Conservation (phyloP, 768 basidiomycete species). For the Gelatoporia subvermispora region DNA sequence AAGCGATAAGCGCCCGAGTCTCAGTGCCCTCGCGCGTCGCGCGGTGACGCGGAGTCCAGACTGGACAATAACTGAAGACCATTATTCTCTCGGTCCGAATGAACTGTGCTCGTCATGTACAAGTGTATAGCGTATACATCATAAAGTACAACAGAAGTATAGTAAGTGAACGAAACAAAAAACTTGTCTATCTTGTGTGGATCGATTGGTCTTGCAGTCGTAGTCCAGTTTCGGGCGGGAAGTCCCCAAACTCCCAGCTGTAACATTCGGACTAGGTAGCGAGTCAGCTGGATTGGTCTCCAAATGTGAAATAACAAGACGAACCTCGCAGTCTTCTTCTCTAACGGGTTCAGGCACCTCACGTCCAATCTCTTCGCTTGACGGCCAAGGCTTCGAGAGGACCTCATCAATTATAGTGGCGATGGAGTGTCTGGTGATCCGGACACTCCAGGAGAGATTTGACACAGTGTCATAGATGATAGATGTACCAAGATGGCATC, state of each 20-base stretch:
- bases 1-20: too few species aligned
- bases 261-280: conserved; percentile 44
- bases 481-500: conserved; percentile 81
- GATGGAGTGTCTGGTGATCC: conserved; percentile 78
- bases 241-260: conserved; percentile 66
- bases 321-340: conserved; percentile 70
- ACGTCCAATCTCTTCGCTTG: conserved; percentile 53
- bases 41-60: too few species aligned
- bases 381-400: conserved; percentile 65
- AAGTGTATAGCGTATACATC: too few species aligned
- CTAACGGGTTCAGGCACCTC: conserved; percentile 52
- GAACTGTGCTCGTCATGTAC: too few species aligned
- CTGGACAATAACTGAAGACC: too few species aligned
- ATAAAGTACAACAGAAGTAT: too few species aligned
- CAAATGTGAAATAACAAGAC: conserved; percentile 20
- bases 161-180: too few species aligned
- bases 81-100: too few species aligned
- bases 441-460: conserved; percentile 79
- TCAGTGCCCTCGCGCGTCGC: too few species aligned
- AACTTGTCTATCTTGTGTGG: too few species aligned
- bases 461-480: conserved; percentile 92
- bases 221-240: conserved; percentile 7
- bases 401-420: conserved; percentile 72
- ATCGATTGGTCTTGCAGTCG: too few species aligned
- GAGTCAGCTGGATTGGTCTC: background rate